These are phyloP conservation scores for Bretschneidera sinensis DNA, from an alignment of 345 rosid species.

Conservation along the genomic window DNA sequence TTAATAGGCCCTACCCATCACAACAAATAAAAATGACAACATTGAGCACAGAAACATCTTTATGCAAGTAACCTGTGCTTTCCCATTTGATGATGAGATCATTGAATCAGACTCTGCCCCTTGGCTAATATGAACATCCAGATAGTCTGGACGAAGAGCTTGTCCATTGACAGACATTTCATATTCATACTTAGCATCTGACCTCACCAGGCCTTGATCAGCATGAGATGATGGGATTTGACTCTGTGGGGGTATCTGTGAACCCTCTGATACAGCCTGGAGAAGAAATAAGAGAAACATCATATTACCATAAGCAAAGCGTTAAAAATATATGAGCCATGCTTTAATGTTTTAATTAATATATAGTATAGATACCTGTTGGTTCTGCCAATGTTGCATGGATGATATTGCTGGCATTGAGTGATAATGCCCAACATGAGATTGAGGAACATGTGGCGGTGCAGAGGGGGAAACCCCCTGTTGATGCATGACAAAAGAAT, in stretches of 20 bases:
- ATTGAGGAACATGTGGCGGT: constrained; percentile 53
- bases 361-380: too few relatives aligned
- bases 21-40: neutral
- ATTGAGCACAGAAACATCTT: constrained; percentile 9
- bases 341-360: too few relatives aligned
- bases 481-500: constrained; percentile 74
- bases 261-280: constrained; percentile 54
- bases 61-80: constrained; percentile 46
- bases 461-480: constrained; percentile 61
- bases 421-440: constrained; percentile 55
- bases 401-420: constrained; percentile 43
- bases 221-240: constrained; percentile 46
- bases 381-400: constrained; percentile 67
- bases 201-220: constrained; percentile 39
- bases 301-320: neutral
- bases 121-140: constrained; percentile 44
- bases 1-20: constrained; percentile 1
- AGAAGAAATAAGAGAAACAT: neutral
- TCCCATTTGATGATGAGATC: constrained; percentile 46
- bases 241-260: constrained; percentile 44
- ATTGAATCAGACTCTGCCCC: constrained; percentile 44
- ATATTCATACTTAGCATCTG: constrained; percentile 54
- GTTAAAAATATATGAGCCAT: neutral
- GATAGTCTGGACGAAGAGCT: constrained; percentile 43
- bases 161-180: constrained; percentile 56